Conservation (phyloP, 106 monocot genomes). For the Iris macrosiphon region DNA sequence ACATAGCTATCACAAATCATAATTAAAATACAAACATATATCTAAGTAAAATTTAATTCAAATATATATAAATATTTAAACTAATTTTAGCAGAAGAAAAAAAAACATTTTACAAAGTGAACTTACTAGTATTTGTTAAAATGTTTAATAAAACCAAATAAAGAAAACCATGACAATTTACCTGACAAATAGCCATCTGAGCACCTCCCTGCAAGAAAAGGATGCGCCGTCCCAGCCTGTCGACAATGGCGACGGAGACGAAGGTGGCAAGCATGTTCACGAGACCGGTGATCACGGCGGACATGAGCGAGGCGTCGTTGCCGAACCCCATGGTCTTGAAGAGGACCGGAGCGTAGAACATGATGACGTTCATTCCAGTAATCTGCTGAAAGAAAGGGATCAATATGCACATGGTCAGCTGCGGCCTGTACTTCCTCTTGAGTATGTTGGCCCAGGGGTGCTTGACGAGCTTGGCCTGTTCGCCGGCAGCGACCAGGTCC, state of each 20-base stretch:
- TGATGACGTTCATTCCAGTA: conserved; percentile 55
- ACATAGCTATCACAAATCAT: too few species aligned
- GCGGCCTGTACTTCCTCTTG: conserved; percentile 29
- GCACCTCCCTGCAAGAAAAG: conserved; percentile 10
- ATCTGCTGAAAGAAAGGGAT: conserved; percentile 60
- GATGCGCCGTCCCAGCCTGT: conserved; percentile 4
- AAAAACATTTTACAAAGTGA: too few species aligned
- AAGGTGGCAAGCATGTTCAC: conserved; percentile 39
- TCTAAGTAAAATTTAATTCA: too few species aligned
- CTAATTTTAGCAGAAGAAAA: too few species aligned
- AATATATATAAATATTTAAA: too few species aligned
- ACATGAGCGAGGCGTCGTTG: conserved; percentile 36
- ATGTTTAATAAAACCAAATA: too few species aligned
- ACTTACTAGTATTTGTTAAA: too few species aligned
- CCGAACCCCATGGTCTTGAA: conserved; percentile 58
- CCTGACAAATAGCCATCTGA: conserved; percentile 17
- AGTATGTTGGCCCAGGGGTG: conserved; percentile 38
- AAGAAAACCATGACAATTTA: too few species aligned
- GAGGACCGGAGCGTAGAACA: conserved; percentile 59
- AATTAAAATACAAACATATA: too few species aligned
- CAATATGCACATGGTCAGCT: conserved; percentile 31
- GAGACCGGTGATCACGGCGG: conserved; percentile 41
- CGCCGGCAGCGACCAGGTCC: conserved; percentile 3
- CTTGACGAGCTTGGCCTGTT: neutral
- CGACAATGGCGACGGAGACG: conserved; percentile 23